These are phyloP conservation scores for Plantago elongata DNA, from an alignment of 257 asterid species.

Conservation along the genomic window DNA sequence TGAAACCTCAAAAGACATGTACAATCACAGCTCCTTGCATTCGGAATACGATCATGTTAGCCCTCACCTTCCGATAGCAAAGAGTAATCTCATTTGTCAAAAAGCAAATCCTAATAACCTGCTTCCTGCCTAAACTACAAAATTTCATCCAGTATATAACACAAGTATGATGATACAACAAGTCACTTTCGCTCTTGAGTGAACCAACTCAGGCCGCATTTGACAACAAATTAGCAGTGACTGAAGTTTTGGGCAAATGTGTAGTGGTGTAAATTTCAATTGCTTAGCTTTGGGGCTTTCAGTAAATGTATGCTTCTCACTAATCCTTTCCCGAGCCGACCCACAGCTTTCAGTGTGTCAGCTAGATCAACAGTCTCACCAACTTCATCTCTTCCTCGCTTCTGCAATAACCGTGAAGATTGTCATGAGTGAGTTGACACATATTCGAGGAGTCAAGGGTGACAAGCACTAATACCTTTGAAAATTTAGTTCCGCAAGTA, in stretches of 20 bases:
- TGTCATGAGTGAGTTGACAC: constrained; percentile 1
- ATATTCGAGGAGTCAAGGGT: constrained; percentile 6
- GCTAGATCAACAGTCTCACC: constrained; percentile 37
- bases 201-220: no score
- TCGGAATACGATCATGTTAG: no score
- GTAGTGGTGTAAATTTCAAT: constrained; percentile 12
- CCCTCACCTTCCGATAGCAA: no score
- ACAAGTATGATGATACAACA: no score
- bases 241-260: background rate
- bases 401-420: constrained; percentile 43
- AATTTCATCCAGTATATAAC: no score
- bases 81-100: no score
- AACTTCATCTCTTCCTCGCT: constrained; percentile 53
- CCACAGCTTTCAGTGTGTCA: constrained; percentile 54
- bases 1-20: no score
- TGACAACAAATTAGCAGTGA: no score
- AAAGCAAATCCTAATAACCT: no score
- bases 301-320: constrained; percentile 66
- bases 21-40: no score
- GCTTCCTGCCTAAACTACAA: no score
- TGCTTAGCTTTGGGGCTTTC: constrained; percentile 54
- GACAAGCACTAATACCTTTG: constrained; percentile 41
- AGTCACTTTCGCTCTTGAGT: no score
- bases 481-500: constrained; percentile 48
- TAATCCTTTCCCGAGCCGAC: constrained; percentile 81